Conservation (phyloP, 2,329 filamentous ascomycete genomes). For the Fusarium tuaranense region DNA sequence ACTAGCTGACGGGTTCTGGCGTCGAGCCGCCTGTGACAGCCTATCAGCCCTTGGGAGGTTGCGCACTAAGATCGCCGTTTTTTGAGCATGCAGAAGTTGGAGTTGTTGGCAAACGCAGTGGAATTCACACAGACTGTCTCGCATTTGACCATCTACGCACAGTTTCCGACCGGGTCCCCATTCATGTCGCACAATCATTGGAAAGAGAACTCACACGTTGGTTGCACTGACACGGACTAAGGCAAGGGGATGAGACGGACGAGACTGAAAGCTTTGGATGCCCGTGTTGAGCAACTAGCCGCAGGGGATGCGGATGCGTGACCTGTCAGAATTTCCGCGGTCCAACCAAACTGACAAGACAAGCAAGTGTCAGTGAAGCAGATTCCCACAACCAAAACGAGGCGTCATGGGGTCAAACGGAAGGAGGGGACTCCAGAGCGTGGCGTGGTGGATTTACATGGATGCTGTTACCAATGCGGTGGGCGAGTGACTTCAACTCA, state of each 20-base stretch:
- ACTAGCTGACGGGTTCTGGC: neutral
- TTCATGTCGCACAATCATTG: neutral
- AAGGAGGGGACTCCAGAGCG: neutral
- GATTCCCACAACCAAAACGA: neutral
- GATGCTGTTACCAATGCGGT: neutral
- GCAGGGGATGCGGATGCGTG: constrained; percentile 4
- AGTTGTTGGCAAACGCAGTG: neutral
- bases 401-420: constrained; percentile 2
- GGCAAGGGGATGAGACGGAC: neutral
- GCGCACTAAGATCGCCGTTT: neutral
- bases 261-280: neutral
- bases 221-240: neutral
- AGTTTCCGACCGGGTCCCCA: neutral
- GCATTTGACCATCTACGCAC: neutral
- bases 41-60: neutral
- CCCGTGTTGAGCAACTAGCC: neutral
- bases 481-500: neutral
- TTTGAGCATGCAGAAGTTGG: neutral
- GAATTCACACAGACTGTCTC: neutral
- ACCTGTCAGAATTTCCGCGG: constrained; percentile 5
- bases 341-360: neutral
- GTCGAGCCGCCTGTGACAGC: neutral
- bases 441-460: neutral
- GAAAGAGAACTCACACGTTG: neutral
- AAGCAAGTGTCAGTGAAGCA: neutral